These are phyloP conservation scores for Plasmodium gaboni DNA, from an alignment of 169 alveolate genomes.

Conservation along the genomic window DNA sequence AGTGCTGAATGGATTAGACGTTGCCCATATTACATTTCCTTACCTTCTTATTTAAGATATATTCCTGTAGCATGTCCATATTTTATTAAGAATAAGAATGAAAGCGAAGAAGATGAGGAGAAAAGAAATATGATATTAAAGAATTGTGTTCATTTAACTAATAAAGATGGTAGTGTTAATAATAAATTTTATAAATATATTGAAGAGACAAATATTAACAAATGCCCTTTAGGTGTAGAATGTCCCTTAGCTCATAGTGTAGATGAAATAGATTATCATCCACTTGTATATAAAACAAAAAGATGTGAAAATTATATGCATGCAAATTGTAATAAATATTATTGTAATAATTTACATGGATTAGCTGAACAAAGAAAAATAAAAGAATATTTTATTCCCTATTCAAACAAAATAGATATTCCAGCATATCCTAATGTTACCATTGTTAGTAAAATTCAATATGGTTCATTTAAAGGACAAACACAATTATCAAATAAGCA, in stretches of 20 bases:
- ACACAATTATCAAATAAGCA: constrained; percentile 4
- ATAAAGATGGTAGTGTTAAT: constrained; percentile 70
- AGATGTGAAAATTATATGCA: constrained; percentile 83
- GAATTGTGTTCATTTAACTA: constrained; percentile 64
- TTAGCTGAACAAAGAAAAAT: constrained; percentile 88
- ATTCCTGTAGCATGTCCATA: constrained; percentile 89
- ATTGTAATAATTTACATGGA: constrained; percentile 90
- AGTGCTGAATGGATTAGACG: constrained; percentile 89
- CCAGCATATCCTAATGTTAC: constrained; percentile 85
- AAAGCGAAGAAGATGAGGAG: constrained; percentile 78
- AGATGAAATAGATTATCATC: constrained; percentile 90
- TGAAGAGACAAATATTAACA: constrained; percentile 38
- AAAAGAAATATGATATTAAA: constrained; percentile 76
- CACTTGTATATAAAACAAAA: constrained; percentile 87
- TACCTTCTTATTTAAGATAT: constrained; percentile 86
- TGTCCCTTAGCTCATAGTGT: constrained; percentile 89
- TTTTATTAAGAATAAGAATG: constrained; percentile 53
- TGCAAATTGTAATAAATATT: constrained; percentile 88
- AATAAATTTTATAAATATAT: constrained; percentile 71
- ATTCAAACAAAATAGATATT: constrained; percentile 81
- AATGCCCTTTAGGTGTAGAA: constrained; percentile 89
- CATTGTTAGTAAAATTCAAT: constrained; percentile 82
- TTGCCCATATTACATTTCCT: constrained; percentile 88
- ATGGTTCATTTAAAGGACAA: constrained; percentile 73
- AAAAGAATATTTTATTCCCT: constrained; percentile 83